Percentiles rank a stretch among this genome's conserved stretches.
These are phyloP conservation scores for Apiospora aurea DNA, from an alignment of 2,329 filamentous ascomycete species.

Conservation along the genomic window DNA sequence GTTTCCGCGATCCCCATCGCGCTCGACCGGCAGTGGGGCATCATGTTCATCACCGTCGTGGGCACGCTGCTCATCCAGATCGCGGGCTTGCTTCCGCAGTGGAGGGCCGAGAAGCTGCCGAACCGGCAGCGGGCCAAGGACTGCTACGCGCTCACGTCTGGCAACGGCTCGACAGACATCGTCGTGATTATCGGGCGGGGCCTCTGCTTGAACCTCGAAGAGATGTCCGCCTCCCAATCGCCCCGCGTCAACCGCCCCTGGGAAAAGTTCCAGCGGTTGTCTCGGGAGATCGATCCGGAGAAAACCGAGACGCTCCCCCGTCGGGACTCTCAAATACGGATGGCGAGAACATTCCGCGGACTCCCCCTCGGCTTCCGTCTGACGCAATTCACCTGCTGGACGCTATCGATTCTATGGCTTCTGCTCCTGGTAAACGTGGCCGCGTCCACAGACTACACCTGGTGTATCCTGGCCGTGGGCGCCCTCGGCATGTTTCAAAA, in stretches of 20 bases:
- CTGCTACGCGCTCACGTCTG: neutral
- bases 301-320: neutral
- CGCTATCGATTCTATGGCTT: constrained; percentile 7
- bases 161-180: neutral
- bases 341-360: neutral
- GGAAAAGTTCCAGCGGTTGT: constrained; percentile 20
- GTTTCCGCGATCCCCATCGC: neutral
- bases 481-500: constrained; percentile 17
- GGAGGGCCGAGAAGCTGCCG: neutral
- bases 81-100: neutral
- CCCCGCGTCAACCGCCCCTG: constrained; percentile 2
- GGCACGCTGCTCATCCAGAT: neutral
- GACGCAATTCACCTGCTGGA: constrained; percentile 9
- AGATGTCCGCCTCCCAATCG: neutral
- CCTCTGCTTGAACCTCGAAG: neutral
- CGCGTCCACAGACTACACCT: constrained; percentile 1
- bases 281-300: neutral
- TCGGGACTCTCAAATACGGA: too few species aligned
- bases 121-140: neutral
- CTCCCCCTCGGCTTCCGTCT: constrained; percentile 5
- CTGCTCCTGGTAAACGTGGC: constrained; percentile 19
- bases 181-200: neutral
- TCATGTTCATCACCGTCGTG: neutral
- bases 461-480: neutral
- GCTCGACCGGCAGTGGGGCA: constrained; percentile 1